phyloP scores from a whole-genome alignment of 1,284 basidiomycete species.

The Leccinum fallax region DNA sequence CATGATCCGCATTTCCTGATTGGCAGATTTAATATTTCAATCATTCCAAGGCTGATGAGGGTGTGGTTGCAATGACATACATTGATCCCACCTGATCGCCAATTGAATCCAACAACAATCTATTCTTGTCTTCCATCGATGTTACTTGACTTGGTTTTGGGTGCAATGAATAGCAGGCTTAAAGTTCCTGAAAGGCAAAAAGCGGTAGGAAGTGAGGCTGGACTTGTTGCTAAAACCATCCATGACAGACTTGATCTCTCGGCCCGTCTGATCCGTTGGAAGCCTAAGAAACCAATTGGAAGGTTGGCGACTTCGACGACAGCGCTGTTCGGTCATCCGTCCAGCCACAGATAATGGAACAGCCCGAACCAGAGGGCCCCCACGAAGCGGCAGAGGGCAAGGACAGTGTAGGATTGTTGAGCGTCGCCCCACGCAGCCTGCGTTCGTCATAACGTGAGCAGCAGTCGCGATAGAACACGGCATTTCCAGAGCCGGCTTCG shows the following conservation, averaged over 20 bases:
- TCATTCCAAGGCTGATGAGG: not conserved
- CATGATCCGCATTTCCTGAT: not conserved
- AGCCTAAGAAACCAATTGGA: not conserved
- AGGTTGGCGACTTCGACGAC: not conserved
- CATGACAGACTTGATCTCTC: not conserved
- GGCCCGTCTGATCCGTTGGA: not conserved
- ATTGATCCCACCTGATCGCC: not conserved
- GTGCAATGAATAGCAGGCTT: not conserved
- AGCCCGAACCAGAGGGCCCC: slow-evolving; percentile 54
- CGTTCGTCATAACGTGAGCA: slow-evolving; percentile 53
- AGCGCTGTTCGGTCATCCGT: not conserved
- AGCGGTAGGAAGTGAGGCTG: not conserved
- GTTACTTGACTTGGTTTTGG: not conserved
- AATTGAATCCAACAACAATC: not conserved
- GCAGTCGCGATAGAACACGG: slow-evolving; percentile 39
- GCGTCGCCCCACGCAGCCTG: slow-evolving; percentile 54
- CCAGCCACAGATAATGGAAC: slow-evolving; percentile 48
- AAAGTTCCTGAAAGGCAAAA: not conserved
- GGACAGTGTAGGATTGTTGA: slow-evolving; percentile 66
- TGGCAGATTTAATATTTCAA: not conserved
- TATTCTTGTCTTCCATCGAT: not conserved
- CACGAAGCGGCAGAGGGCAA: slow-evolving; percentile 66
- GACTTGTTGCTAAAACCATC: not conserved
- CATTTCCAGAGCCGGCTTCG: slow-evolving; percentile 53
- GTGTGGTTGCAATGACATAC: not conserved